Base-by-base conservation (phyloP, 202 grass and related monocot species). In the Digitaria exilis region DNA sequence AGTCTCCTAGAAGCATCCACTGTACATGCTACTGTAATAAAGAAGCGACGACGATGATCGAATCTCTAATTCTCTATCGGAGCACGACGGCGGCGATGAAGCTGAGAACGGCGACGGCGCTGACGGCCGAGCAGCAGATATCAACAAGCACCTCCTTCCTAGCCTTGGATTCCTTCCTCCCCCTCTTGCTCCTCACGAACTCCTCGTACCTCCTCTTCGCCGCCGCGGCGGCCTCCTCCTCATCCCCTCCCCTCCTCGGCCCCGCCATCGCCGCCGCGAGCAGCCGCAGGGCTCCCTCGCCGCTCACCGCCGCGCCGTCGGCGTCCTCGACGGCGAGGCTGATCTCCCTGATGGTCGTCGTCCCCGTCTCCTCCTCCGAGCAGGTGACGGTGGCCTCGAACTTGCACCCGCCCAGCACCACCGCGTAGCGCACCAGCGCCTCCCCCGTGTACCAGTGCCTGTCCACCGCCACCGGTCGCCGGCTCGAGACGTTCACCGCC, bases 371-470 rank as follows among this genome's bases (percentile, higher is more conserved):
- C 12, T 83, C 87, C 75, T 92, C 80, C 0, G 50, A 62, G 74
- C 80, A 97, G 22, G 83, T 92, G 42, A 92, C 70, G 64, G 84
- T 83, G 51, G 76, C 65, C 78, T 50, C 76, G 48, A 87, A 64
- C 84, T 87, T 87, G 86, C 34, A 80, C 10, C 76, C 78, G 62
- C 14, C 76, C 25, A 92, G 76, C 71, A 97, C 81, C 61, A 80
- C 59, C 42, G 89, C 88, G 83, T 77, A 97, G 39, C 85, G 89
- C 69, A 87, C 78, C 35, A 97, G 43, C 50, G 84, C 78, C 49
- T 97, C 91, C 39, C 91, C 91, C 6, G 94, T 94, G 89, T 90
- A 94, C 94, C 91, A 94, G 74, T 88, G 87, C 45, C 90, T 63
- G 57, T 94, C 80, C 5, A 94, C 83, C 55, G 86, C 58, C 0